Conservation (phyloP, 2,329 filamentous ascomycete species). For the Cladophialophora yegresii region DNA sequence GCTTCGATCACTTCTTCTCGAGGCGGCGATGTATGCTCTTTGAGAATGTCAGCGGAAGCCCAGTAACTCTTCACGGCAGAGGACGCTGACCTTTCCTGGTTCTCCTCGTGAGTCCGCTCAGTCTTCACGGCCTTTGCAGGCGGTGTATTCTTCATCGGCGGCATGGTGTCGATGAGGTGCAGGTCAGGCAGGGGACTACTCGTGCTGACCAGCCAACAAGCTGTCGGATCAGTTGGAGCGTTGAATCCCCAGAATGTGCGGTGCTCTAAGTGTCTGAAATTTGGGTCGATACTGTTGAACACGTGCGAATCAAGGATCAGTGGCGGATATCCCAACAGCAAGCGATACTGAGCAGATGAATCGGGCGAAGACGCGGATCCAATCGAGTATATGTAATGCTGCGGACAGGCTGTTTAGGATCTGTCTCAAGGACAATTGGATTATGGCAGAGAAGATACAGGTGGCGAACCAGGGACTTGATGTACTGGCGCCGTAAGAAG, state of each 20-base stretch:
- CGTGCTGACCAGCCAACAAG: background rate
- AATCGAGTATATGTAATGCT: background rate
- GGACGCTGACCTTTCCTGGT: conserved; percentile 47
- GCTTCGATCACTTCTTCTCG: conserved; percentile 79
- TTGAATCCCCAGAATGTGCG: background rate
- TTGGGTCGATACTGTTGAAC: background rate
- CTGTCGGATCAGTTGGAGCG: background rate
- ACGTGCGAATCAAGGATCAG: background rate
- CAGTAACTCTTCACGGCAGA: background rate
- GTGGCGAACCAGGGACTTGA: conserved; percentile 5
- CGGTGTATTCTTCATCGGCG: conserved; percentile 33
- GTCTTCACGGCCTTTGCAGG: conserved; percentile 38
- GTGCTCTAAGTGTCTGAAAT: background rate
- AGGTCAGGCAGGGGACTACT: background rate
- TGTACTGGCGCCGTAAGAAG: background rate
- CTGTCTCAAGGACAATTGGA: background rate
- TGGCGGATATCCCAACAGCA: background rate
- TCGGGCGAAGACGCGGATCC: background rate
- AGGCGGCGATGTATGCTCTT: conserved; percentile 89
- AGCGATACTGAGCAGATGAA: background rate
- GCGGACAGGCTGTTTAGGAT: background rate
- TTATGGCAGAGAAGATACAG: background rate
- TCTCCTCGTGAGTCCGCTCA: conserved; percentile 41
- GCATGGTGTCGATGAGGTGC: conserved; percentile 23
- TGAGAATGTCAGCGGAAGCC: conserved; percentile 28